These are phyloP conservation scores for Sergeia podlipaevii DNA, from an alignment of 208 protist species.

Conservation along the genomic window DNA sequence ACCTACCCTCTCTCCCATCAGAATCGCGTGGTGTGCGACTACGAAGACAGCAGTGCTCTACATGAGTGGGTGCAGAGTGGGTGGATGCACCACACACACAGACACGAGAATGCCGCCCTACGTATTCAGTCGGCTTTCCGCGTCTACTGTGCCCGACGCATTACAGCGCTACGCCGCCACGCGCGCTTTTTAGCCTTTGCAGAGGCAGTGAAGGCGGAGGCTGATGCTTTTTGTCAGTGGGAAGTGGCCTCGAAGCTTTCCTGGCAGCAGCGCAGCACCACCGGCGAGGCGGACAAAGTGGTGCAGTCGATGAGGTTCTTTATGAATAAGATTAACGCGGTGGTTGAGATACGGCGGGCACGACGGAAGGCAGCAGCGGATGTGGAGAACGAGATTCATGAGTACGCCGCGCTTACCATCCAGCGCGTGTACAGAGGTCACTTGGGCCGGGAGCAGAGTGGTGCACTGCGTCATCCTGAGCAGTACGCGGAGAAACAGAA, in stretches of 20 bases:
- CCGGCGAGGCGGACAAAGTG: slow-evolving; percentile 3
- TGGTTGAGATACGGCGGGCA: slow-evolving; percentile 42
- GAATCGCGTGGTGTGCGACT: slow-evolving; percentile 35
- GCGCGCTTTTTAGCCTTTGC: slow-evolving; percentile 32
- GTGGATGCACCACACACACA: slow-evolving; percentile 70
- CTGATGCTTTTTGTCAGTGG: slow-evolving; percentile 37
- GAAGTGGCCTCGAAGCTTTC: slow-evolving; percentile 30
- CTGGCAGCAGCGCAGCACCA: not conserved
- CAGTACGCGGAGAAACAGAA: not conserved
- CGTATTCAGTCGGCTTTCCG: slow-evolving; percentile 78
- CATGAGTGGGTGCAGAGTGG: slow-evolving; percentile 60
- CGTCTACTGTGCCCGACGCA: slow-evolving; percentile 35
- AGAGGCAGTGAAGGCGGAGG: slow-evolving; percentile 35
- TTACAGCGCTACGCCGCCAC: slow-evolving; percentile 30
- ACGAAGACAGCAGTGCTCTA: slow-evolving; percentile 27
- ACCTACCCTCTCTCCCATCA: too few relatives aligned
- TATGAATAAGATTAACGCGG: slow-evolving; percentile 42
- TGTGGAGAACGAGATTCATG: slow-evolving; percentile 1
- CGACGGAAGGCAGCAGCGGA: slow-evolving; percentile 12
- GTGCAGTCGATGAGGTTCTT: slow-evolving; percentile 50
- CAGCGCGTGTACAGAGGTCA: slow-evolving; percentile 33
- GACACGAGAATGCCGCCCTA: slow-evolving; percentile 80
- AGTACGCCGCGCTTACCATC: slow-evolving; percentile 28
- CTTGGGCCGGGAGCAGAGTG: slow-evolving; percentile 15
- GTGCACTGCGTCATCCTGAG: slow-evolving; percentile 12